A percentile compares a stretch with the other conserved stretches of the same genome.
Evolutionary conservation across 1,139 yeast genomes (phyloP).

Genomic region (Arxiozyma telluris): DNA sequence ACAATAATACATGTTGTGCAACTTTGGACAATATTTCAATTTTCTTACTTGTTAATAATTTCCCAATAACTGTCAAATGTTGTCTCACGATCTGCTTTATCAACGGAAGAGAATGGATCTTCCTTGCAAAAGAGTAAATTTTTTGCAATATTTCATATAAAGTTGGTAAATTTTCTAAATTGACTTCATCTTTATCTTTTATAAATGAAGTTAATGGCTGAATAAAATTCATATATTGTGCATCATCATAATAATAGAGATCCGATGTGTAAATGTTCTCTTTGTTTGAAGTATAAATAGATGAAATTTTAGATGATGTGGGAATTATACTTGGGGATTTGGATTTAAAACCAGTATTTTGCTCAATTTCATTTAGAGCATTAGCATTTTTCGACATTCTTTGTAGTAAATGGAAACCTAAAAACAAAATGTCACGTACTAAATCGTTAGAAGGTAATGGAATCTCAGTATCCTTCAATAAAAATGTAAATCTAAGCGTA

Average conservation of each 20-base stretch:
- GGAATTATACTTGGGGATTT: neutral
- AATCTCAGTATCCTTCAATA: neutral
- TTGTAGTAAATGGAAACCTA: no score
- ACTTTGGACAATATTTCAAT: slow-evolving; percentile 7
- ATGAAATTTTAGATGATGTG: neutral
- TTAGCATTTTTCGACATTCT: slow-evolving; percentile 16
- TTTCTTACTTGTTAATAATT: slow-evolving; percentile 13
- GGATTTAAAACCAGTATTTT: neutral
- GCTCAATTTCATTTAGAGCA: slow-evolving; percentile 20
- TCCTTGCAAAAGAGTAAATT: slow-evolving; percentile 10
- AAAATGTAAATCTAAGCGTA: no score
- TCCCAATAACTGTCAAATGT: slow-evolving; percentile 22
- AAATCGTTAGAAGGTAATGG: neutral
- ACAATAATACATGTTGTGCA: slow-evolving; percentile 13
- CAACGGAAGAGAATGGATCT: slow-evolving; percentile 15
- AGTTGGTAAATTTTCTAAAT: neutral
- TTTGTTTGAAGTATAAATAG: neutral
- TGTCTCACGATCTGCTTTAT: slow-evolving; percentile 15
- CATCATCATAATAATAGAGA: neutral
- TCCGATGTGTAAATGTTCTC: neutral
- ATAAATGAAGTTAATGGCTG: neutral
- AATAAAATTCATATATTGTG: neutral
- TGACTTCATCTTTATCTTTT: neutral
- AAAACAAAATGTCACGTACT: neutral
- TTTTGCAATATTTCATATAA: slow-evolving; percentile 9